Conservation (phyloP, 2,329 filamentous ascomycete species). For the Lojkania enalia region DNA sequence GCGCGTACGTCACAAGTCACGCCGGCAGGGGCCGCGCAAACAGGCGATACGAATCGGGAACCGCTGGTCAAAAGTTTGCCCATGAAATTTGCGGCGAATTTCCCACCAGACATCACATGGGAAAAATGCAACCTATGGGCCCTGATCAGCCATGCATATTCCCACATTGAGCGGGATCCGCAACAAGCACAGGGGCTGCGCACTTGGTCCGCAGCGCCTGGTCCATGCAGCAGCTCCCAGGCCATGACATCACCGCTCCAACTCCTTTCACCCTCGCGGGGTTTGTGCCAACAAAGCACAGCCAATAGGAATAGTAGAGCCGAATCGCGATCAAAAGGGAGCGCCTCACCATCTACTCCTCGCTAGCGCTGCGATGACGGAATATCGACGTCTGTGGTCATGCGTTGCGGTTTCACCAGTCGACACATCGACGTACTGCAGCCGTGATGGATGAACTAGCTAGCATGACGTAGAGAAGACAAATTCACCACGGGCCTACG, state of each 20-base stretch:
- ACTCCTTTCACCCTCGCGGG: not conserved
- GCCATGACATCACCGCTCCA: constrained; percentile 4
- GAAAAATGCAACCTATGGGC: not conserved
- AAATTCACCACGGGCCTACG: too few species aligned
- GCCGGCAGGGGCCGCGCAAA: too few species aligned
- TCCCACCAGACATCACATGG: constrained; percentile 7
- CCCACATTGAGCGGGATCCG: not conserved
- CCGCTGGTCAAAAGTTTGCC: too few species aligned
- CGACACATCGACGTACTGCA: too few species aligned
- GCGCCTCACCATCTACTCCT: not conserved
- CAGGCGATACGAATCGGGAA: too few species aligned
- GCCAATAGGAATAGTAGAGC: constrained; percentile 5
- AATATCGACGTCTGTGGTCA: constrained; percentile 8
- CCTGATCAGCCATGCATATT: constrained; percentile 8
- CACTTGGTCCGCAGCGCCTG: not conserved
- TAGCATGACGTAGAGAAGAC: too few species aligned
- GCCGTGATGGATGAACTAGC: too few species aligned
- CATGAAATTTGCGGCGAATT: too few species aligned
- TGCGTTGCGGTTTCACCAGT: constrained; percentile 7
- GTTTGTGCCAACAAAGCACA: constrained; percentile 7
- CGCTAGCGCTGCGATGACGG: constrained; percentile 6
- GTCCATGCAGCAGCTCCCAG: not conserved
- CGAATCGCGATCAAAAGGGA: constrained; percentile 7
- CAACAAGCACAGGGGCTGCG: too few species aligned
- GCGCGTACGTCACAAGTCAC: too few species aligned